Base-by-base conservation (phyloP, 441 rosid species). In the Pelargonium myrrhifolium region DNA sequence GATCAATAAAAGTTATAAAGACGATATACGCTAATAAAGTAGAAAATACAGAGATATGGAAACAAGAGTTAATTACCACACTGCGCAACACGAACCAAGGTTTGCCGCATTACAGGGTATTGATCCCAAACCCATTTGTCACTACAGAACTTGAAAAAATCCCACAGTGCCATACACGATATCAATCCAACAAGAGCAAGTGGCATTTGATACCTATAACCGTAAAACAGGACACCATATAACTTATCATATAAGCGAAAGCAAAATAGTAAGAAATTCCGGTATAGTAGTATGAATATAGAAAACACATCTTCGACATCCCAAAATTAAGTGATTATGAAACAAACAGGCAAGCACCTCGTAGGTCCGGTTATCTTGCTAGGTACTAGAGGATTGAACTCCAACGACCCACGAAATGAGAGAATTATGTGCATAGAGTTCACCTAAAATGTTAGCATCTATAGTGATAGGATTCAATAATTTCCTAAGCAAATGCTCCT, bases 131-230 rank as follows among this genome's bases (percentile, higher is more conserved):
- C 79, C 93, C 90, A 91, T 60, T 69, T 83, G 37, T 85, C 86
- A 75, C 83, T 83, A 64, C 87, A 78, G 77, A 83, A 85, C 81
- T 83, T 89, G 85, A 93, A 85, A 20, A 85, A 65, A 73, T 91
- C 97, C 99, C 97, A 93, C 65, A 93, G 74, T 2, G 85, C 96
- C 84, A 93, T 86, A 77, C 96, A 82, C 62, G 88, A 85, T 65
- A 89, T 49, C 79, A 91, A 74, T 69, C 97, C 97, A 62, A 85
- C 78, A 66, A 93, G 91, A 56, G 99, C 90, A 65, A 89, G 80
- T 9, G 96, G 96, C 90, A 91, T 92, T 76, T 89, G 96, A 77
- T 91, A 93, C 79, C 97, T 91, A 64, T 59, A 61, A 21, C 66
- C 68, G 62, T 71, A 43, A 43, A 49, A 49, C 39, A 60, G 35